Evolutionary conservation across 2,329 filamentous ascomycete species (phyloP), one percentile per base, ranked within the genome.

Genomic region (Colletotrichum plurivorum): DNA sequence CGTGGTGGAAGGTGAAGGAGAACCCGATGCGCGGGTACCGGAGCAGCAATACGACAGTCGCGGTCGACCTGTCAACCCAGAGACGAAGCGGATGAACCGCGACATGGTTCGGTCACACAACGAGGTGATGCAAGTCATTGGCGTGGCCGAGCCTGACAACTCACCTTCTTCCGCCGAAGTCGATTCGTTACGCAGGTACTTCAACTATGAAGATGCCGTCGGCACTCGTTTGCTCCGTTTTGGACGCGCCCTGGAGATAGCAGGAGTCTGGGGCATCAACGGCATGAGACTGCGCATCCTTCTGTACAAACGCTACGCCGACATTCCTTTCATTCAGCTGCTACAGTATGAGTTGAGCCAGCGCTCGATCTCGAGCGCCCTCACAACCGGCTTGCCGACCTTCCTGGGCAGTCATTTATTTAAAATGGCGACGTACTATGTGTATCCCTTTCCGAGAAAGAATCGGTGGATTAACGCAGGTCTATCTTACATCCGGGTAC

Each of bases 61-160:
- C 41, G 88, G 88, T 15, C 86, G 88, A 10, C 86, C 88, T 4
- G 73, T 87, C 57, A 90, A 90, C 71, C 82, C 82, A 0, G 83
- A 85, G 59, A 89, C 87, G 1, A 87, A 85, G 73, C 79, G 81
- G 13, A 84, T 88, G 71, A 89, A 89, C 71, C 83, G 84, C 56
- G 85, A 88, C 67, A 84, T 89, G 39, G 87, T 90, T 27, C 83
- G 88, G 59, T 84, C 88, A 10, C 88, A 90, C 73, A 90, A 90
- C 71, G 88, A 90, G 71, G 88, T 90, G 4, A 90, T 90, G 88
- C 82, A 85, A 18, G 87, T 89, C 10, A 90, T 90, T 46, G 88
- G 88, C 5, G 88, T 90, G 5, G 88, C 88, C 9, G 88, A 90
- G 73, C 85, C 87, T 15, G 88, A 90, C 61, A 84, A 83, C 58